These are phyloP conservation scores for Passiflora organensis DNA, from an alignment of 345 rosid genomes.

Conservation along the genomic window DNA sequence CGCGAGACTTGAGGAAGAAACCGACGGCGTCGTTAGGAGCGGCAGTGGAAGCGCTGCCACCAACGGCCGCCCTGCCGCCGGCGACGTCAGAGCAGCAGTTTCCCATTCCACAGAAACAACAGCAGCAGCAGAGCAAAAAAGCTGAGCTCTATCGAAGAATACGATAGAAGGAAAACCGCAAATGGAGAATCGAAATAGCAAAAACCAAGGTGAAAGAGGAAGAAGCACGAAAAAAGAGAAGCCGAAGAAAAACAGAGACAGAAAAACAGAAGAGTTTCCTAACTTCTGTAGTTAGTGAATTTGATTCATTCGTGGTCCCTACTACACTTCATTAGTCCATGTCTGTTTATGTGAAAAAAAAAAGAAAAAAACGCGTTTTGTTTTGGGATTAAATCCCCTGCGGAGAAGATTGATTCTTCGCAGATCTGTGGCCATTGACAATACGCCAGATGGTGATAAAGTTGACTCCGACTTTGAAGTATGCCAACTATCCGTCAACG, in stretches of 20 bases:
- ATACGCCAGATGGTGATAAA: too few species aligned
- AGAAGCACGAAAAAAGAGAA: background rate
- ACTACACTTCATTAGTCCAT: background rate
- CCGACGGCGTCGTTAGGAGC: conserved; percentile 69
- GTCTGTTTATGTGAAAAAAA: background rate
- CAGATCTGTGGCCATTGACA: too few species aligned
- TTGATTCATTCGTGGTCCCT: background rate
- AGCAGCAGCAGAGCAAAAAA: background rate
- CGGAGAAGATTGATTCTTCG: too few species aligned
- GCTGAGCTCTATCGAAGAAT: background rate
- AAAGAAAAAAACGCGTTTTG: background rate
- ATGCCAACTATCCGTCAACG: too few species aligned
- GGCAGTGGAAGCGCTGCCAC: conserved; percentile 44
- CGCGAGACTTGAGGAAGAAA: conserved; percentile 58
- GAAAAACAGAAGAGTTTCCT: background rate
- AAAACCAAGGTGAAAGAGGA: background rate
- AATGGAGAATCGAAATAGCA: background rate
- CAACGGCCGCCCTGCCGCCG: conserved; percentile 55
- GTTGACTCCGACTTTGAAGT: too few species aligned
- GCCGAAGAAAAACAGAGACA: background rate
- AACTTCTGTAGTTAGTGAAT: background rate
- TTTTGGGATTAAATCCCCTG: too few species aligned
- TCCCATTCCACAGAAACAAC: conserved; percentile 42
- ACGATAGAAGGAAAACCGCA: background rate
- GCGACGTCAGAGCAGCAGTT: conserved; percentile 75